Base-by-base conservation (phyloP, 2,329 filamentous ascomycete species). In the Venturiaceae sp. region DNA sequence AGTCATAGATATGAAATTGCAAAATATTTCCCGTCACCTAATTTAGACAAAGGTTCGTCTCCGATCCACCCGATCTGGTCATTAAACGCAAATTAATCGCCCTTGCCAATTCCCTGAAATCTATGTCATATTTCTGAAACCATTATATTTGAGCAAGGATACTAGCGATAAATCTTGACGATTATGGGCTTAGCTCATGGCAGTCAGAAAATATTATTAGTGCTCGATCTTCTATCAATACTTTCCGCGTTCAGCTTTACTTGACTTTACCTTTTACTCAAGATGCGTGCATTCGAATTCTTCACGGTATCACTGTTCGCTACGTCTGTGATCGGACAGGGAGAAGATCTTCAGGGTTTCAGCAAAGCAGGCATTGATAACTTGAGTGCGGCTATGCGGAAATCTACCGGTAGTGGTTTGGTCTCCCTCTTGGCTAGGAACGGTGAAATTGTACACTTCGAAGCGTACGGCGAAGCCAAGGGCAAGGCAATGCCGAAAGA, bases 341-440 rank as follows among this genome's bases (percentile, higher is more conserved):
- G n/a, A 39, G 36, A 11, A 39, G n/a, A 39, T 39, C 36, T 39
- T 33, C 54, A 56, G 36, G 54, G 54, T 34, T 54, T 56, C 36
- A 56, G n/a, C 37, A 13, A 53, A 56, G 34, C 11, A 23, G 54
- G 54, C 9, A 13, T 56, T 11, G 54, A 21, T 16, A 33, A 21
- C 11, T 56, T 56, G 13, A 56, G 54, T 55, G 19, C 54, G 11
- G 32, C 11, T 13, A 13, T 56, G 19, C 33, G 26, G 13, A 23
- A 53, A 23, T 8, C 14, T 11, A 34, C 32, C 11, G 54, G 32
- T 30, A 28, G 32, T 23, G 54, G 54, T 9, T 13, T 56, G 11
- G 55, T 58, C 52, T n/a, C 55, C 26, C 55, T 58, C 23, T 14
- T 58, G 5, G 14, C 55, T 5, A n/a, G 33, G 16, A 14, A 56